These are phyloP conservation scores for Lasiosphaeria ovina DNA, from an alignment of 495 filamentous ascomycete species.

Conservation along the genomic window DNA sequence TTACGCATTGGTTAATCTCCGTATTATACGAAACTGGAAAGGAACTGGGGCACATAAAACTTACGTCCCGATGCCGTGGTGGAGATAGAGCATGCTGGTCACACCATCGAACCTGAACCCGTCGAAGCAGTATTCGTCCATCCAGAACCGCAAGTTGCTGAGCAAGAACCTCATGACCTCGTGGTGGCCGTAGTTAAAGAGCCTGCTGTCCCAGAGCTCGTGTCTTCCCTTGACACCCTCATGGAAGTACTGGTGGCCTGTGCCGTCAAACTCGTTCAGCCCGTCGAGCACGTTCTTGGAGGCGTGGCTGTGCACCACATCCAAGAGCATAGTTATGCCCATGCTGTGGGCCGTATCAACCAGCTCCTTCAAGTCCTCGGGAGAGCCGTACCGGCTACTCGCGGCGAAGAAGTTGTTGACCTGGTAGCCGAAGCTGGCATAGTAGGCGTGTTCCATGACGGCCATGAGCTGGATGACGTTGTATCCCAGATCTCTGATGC, in stretches of 20 bases:
- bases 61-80: slow-evolving; percentile 97
- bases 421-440: slow-evolving; percentile 98
- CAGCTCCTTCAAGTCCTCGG: slow-evolving; percentile 94
- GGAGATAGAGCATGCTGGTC: slow-evolving; percentile 93
- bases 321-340: slow-evolving; percentile 87
- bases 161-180: slow-evolving; percentile 92
- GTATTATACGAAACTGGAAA: background rate
- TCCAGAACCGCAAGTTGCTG: slow-evolving; percentile 96
- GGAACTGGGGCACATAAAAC: slow-evolving; percentile 35
- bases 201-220: slow-evolving; percentile 89
- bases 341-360: slow-evolving; percentile 92
- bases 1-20: slow-evolving; percentile 9
- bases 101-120: slow-evolving; percentile 98
- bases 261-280: slow-evolving; percentile 90
- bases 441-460: slow-evolving; percentile 98
- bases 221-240: slow-evolving; percentile 78
- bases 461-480: slow-evolving; percentile 99
- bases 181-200: slow-evolving; percentile 96
- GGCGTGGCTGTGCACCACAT: slow-evolving; percentile 96
- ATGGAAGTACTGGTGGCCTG: slow-evolving; percentile 95
- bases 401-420: slow-evolving; percentile 98
- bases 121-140: slow-evolving; percentile 97
- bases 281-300: slow-evolving; percentile 96
- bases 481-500: slow-evolving; percentile 88
- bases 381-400: slow-evolving; percentile 89